Evolutionary conservation across 805 yeast species (phyloP).

Genomic region (Pichia heedii): DNA sequence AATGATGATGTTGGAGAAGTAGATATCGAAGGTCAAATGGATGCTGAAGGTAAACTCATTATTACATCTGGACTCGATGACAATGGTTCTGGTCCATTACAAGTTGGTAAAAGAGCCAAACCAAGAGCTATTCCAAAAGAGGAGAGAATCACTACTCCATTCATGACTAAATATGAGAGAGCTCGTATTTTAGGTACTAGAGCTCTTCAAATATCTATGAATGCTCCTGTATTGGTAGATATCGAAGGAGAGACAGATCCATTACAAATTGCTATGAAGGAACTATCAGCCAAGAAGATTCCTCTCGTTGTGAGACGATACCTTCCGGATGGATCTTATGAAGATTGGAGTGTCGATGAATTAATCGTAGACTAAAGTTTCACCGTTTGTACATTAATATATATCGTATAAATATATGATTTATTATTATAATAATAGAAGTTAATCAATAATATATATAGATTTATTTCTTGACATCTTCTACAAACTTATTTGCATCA

Average conservation of each 20-base stretch:
- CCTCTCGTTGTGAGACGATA: slow-evolving; percentile 94
- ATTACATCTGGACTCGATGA: slow-evolving; percentile 30
- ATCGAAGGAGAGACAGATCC: slow-evolving; percentile 99
- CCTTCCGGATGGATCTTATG: slow-evolving; percentile 92
- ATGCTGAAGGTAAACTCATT: slow-evolving; percentile 51
- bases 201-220: slow-evolving; percentile 94
- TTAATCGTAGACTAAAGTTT: slow-evolving; percentile 64
- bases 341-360: slow-evolving; percentile 99
- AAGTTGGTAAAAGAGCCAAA: slow-evolving; percentile 30
- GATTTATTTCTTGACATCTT: slow-evolving; percentile 23
- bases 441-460: not conserved
- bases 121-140: slow-evolving; percentile 79
- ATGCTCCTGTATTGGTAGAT: slow-evolving; percentile 97
- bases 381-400: not conserved
- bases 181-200: slow-evolving; percentile 97
- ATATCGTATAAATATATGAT: not conserved
- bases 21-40: slow-evolving; percentile 28
- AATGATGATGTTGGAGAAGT: slow-evolving; percentile 17
- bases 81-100: slow-evolving; percentile 23
- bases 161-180: slow-evolving; percentile 97
- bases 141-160: slow-evolving; percentile 90
- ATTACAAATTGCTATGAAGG: slow-evolving; percentile 94
- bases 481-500: slow-evolving; percentile 54
- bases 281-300: slow-evolving; percentile 85
- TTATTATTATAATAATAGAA: not conserved